Base-by-base conservation (phyloP, 1,284 basidiomycete species). In the Cryptococcus neoformans region DNA sequence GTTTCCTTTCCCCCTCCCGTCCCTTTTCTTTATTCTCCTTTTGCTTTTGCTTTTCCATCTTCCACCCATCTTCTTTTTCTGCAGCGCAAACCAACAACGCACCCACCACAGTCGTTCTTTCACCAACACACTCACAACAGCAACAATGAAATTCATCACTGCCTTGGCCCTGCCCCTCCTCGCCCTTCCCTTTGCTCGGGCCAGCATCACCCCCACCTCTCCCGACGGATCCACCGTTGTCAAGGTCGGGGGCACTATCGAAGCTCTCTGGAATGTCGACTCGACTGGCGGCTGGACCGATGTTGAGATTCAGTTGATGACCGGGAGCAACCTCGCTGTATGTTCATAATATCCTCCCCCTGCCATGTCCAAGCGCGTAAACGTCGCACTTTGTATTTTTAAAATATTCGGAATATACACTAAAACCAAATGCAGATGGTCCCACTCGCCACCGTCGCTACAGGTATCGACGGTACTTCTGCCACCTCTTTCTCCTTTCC, bases 201-300 rank as follows among this genome's bases (percentile, higher is more conserved):
- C 70, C 17, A 62, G 60, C 28, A 57, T 66, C 71, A 76, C 69
- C 74, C 82, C 75, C 21, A 71, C 73, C 14, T 74, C 72, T 35
- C 77, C 77, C 3, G 68, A 68, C 44, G 54, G 53, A 4, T 50
- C 60, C 16, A 76, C 76, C 16, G 67, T 72, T 50, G 71, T 73
- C 59, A 69, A 68, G 42, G 65, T 71, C 36, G 76, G 76, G n/a
- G 44, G 55, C 3, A 50, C 61, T 11, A 62, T 78, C 59, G 63
- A 64, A 14, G 72, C 73, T 12, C 53, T 65, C 8, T 80, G 78
- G 78, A 56, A 62, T 11, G 60, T 63, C 14, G 79, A 79, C 64
- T 63, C 68, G 10, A 68, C 68, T 16, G 77, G 75, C 46, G 59
- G 53, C 48, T 80, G 78, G 78, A 78, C 60, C 44, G 64, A 78